Conservation (phyloP, 352 stramenopile genomes). For the Pythium biforme region DNA sequence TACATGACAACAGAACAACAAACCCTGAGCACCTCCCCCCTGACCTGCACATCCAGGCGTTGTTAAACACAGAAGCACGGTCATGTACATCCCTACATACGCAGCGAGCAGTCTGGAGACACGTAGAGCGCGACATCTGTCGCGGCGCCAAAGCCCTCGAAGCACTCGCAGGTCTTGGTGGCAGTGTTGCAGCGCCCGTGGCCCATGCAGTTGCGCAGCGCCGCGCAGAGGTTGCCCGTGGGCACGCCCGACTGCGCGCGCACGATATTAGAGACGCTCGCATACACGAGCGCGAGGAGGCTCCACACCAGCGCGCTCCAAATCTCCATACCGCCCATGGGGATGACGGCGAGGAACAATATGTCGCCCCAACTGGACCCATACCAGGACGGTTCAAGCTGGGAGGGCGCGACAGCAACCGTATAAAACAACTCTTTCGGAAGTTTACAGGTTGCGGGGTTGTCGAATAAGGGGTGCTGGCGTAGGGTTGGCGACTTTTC, state of each 20-base stretch:
- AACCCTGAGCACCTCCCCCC: constrained; percentile 19
- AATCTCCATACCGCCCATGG: neutral
- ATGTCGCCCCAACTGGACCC: neutral
- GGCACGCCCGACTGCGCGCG: constrained; percentile 47
- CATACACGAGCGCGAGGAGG: too few species aligned
- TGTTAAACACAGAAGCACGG: neutral
- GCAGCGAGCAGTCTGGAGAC: constrained; percentile 80
- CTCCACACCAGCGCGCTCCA: neutral
- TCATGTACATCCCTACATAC: constrained; percentile 28
- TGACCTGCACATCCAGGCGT: too few species aligned
- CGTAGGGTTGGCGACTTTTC: constrained; percentile 21
- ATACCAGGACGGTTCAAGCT: neutral
- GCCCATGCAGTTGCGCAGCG: constrained; percentile 85
- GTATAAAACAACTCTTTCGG: neutral
- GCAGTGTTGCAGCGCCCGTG: constrained; percentile 84
- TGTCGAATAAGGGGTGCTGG: neutral
- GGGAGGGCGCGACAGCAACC: neutral
- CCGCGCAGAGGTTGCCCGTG: constrained; percentile 70
- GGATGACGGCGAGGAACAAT: too few species aligned
- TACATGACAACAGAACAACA: neutral
- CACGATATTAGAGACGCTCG: neutral
- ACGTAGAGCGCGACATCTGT: constrained; percentile 80
- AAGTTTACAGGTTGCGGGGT: neutral
- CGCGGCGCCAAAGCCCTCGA: constrained; percentile 81
- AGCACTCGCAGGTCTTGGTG: constrained; percentile 87